Evolutionary conservation across 164 flowering plant species (phyloP), one percentile per base, ranked within the genome.

Genomic region (Liquidambar formosana): DNA sequence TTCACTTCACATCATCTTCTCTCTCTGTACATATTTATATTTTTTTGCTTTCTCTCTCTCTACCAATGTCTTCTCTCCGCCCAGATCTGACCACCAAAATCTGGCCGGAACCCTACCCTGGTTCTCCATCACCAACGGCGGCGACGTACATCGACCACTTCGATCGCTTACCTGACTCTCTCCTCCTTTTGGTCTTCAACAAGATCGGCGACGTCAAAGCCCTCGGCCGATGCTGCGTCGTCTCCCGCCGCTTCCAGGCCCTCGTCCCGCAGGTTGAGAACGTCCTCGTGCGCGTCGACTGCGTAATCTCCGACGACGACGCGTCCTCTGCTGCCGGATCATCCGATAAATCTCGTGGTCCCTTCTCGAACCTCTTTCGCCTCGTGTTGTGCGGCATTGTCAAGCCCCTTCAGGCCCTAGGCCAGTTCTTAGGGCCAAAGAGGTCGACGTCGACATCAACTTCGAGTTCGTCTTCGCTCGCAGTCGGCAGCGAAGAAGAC

Each of bases 221-320:
- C 11, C 82, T 92, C 11, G 97, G 97, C 48, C 84, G 96, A 8
- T 92, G 97, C 83, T 88, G 85, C 71, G 88, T 86, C 25, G 96
- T 90, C 23, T 92, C 96, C 2, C 81, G 85, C 5, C 75, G 97
- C 8, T 90, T 92, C 75, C 92, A 86, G 45, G 53, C 75, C 15
- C 83, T 92, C 0, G 88, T 90, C 15, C 89, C 94, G 1, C 96
- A 87, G 76, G 96, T 92, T 21, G 91, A 92, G 3, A 83, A 83
- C 85, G 91, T 92, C 66, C 73, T 90, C 22, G 94, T 92, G 27
- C 89, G 86, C 23, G 94, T 92, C 22, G 97, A 92, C 56, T 89
- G 97, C 72, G 97, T 92, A 38, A 90, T 92, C 66, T 88, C 97
- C 74, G 91, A 88, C 53, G 95, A 92, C 44, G 92, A 88, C 27